These are phyloP conservation scores for Phytopythium oedochilum DNA, from an alignment of 352 stramenopile genomes.

Conservation along the genomic window DNA sequence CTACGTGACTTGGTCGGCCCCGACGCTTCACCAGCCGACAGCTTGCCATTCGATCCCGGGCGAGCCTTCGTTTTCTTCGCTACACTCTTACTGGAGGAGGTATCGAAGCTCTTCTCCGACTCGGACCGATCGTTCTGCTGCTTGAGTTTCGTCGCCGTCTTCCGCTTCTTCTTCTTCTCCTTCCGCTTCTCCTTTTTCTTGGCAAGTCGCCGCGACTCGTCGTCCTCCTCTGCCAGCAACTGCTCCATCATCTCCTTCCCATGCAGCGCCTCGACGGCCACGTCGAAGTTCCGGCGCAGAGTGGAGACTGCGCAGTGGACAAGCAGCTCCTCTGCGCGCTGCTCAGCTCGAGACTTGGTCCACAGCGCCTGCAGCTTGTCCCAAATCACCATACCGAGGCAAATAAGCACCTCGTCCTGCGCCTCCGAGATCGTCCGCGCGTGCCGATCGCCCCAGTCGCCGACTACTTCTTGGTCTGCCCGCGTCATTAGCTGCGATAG, in stretches of 20 bases:
- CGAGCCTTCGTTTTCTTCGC: constrained; percentile 18
- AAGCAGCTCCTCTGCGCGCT: constrained; percentile 72
- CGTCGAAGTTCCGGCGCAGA: constrained; percentile 78
- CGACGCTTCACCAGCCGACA: constrained; percentile 7
- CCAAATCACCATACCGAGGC: constrained; percentile 85
- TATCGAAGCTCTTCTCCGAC: constrained; percentile 26
- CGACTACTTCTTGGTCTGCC: constrained; percentile 77
- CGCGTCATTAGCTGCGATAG: constrained; percentile 82
- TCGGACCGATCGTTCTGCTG: constrained; percentile 32
- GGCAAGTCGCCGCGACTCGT: constrained; percentile 63
- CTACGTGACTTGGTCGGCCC: constrained; percentile 16
- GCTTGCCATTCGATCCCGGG: constrained; percentile 14
- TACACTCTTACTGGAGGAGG: constrained; percentile 1
- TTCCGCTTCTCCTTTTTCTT: constrained; percentile 89
- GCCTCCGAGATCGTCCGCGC: constrained; percentile 81
- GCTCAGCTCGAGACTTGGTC: constrained; percentile 71
- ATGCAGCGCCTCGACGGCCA: constrained; percentile 78
- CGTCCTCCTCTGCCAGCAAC: constrained; percentile 77
- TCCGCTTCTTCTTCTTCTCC: constrained; percentile 89
- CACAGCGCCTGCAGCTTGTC: constrained; percentile 85
- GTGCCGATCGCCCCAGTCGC: constrained; percentile 79
- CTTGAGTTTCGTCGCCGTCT: constrained; percentile 72
- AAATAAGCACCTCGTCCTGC: constrained; percentile 85
- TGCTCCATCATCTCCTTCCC: constrained; percentile 88
- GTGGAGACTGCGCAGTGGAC: constrained; percentile 76